Conservation (phyloP, 2,329 filamentous ascomycete genomes). For the Fusarium pilosicola region DNA sequence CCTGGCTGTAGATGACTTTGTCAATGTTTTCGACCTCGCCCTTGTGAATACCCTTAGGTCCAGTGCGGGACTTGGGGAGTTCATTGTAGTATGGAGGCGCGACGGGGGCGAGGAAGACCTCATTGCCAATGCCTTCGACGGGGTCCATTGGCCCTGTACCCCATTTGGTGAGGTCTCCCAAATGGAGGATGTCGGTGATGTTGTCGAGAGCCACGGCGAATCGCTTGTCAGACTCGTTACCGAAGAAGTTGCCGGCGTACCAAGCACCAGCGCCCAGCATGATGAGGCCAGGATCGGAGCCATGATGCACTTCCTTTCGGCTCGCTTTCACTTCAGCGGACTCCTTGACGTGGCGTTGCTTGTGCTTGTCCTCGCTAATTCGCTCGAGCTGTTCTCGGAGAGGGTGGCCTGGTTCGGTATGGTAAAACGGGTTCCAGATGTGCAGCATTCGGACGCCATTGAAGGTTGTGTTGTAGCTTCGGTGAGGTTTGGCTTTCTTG, state of each 20-base stretch:
- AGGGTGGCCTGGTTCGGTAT: constrained; percentile 48
- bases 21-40: constrained; percentile 43
- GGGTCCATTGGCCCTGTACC: constrained; percentile 37
- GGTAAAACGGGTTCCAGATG: constrained; percentile 71
- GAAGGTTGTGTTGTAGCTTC: constrained; percentile 50
- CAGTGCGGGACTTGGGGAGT: constrained; percentile 23
- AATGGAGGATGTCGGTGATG: constrained; percentile 35
- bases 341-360: not conserved
- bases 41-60: constrained; percentile 31
- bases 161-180: constrained; percentile 34
- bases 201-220: constrained; percentile 39
- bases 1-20: constrained; percentile 15
- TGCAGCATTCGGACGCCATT: constrained; percentile 62
- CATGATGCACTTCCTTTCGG: constrained; percentile 20
- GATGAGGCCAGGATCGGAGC: constrained; percentile 33
- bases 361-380: constrained; percentile 35
- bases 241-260: constrained; percentile 27
- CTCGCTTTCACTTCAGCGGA: not conserved
- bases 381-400: constrained; percentile 37
- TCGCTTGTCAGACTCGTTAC: constrained; percentile 15
- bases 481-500: constrained; percentile 16
- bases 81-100: constrained; percentile 39
- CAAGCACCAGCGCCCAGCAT: constrained; percentile 44
- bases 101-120: constrained; percentile 45
- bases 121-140: constrained; percentile 42